phyloP scores from a whole-genome alignment of 176 grass and related monocot species.

The Aegilops tauschii region DNA sequence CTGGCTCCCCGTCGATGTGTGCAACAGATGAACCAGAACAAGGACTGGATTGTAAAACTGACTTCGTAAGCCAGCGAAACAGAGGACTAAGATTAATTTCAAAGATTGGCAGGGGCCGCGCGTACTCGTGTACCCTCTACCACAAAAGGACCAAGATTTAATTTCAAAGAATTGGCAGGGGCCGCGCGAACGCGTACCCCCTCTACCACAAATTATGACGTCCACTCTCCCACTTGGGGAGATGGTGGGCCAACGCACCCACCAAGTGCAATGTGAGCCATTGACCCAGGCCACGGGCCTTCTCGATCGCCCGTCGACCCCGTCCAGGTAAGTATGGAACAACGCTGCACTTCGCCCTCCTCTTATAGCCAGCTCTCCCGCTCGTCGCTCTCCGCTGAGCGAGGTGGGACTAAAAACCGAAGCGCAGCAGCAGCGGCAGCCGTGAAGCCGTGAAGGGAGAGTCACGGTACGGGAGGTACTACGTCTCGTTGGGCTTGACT shows the following conservation, averaged over 20 bases:
- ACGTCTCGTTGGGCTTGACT: too few species aligned
- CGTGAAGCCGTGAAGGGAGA: too few species aligned
- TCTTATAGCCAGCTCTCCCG: not conserved
- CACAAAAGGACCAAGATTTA: not conserved
- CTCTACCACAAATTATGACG: constrained; percentile 54
- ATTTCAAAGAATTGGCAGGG: constrained; percentile 25
- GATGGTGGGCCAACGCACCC: constrained; percentile 44
- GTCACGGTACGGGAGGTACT: too few species aligned
- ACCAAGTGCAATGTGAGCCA: constrained; percentile 41
- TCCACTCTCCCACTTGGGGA: constrained; percentile 52
- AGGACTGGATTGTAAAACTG: rapidly evolving
- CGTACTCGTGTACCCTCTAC: too few species aligned
- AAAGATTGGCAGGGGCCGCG: too few species aligned
- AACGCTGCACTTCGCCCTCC: rapidly evolving
- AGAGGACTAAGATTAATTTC: too few species aligned
- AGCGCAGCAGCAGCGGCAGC: too few species aligned
- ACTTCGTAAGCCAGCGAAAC: rapidly evolving
- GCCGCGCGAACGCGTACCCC: constrained; percentile 59
- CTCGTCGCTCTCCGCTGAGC: too few species aligned
- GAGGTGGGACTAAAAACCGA: too few species aligned
- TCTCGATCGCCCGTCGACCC: constrained; percentile 28
- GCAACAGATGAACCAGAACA: too few species aligned
- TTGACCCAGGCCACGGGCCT: constrained; percentile 32
- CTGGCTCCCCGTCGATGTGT: too few species aligned
- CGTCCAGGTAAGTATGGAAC: constrained; percentile 39